Base-by-base conservation (phyloP, 208 protist species). In the Trypanosoma platydactyli region DNA sequence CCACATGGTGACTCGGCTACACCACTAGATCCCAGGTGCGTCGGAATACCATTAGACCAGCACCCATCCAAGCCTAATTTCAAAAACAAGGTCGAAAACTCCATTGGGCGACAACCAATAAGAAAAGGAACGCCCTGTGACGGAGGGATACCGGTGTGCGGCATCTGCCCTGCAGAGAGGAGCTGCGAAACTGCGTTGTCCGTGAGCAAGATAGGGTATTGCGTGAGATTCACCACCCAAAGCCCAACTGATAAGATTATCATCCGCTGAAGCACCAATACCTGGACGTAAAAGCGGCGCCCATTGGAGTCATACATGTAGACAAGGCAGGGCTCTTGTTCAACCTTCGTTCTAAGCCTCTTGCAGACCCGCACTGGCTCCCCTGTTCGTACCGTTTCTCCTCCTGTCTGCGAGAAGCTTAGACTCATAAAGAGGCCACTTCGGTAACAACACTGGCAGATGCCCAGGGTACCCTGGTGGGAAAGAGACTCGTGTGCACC, bases 221-320 rank as follows among this genome's bases (percentile, higher is more conserved):
- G 76, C 41, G 84, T 94, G 40, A 90, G 69, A 68, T 94, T 94
- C 73, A 79, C 79, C 27, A 91, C 83, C 88, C 88, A 94, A 53
- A 91, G 22, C 16, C 72, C 80, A 3, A 87, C 88, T 11, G 88
- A 94, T 33, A 94, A 58, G 16, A 91, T 68, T 20, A 94, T 74
- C 1, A 81, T 88, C 18, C 84, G 83, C 4, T 77, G 58, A 45
- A 90, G 73, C n/a, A 94, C 76, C 30, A 72, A 72, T 9, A 89
- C 83, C 52, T 86, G 82, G 0, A 91, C 74, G 61, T 84, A 80
- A 59, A 94, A 94, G 50, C 70, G 63, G 15, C 75, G 73, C 3
- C 84, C 84, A 62, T 74, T 70, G 54, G 60, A 58, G 69, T 91
- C 81, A 29, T 64, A 63, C 62, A 94, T 62, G 20, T 40, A 48